These are phyloP conservation scores for Calonectria fujianensis DNA, from an alignment of 2,329 filamentous ascomycete genomes.

Conservation along the genomic window DNA sequence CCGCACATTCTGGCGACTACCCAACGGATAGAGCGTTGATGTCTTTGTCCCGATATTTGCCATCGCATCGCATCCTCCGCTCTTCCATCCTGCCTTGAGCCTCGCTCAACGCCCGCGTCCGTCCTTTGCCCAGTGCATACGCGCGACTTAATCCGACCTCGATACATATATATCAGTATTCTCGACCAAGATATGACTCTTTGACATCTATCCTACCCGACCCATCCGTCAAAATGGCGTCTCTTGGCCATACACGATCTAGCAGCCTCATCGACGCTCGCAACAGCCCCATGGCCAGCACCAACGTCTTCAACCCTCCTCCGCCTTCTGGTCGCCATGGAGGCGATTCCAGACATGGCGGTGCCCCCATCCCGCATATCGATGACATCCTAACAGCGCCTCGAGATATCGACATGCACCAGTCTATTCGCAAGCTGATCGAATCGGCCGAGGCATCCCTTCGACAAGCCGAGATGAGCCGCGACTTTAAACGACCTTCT, in stretches of 20 bases:
- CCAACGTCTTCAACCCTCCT: conserved; percentile 57
- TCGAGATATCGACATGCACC: conserved; percentile 68
- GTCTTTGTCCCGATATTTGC: conserved; percentile 38
- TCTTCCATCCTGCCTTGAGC: conserved; percentile 20
- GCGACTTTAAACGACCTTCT: conserved; percentile 81
- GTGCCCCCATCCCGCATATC: conserved; percentile 69
- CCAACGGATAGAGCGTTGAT: conserved; percentile 44
- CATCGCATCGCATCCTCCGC: conserved; percentile 37
- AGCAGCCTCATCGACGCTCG: conserved; percentile 53
- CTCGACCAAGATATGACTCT: conserved; percentile 40
- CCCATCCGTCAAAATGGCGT: conserved; percentile 50
- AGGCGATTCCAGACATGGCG: conserved; percentile 51
- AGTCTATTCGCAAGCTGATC: conserved; percentile 73
- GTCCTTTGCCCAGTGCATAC: conserved; percentile 19
- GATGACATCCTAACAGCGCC: conserved; percentile 70
- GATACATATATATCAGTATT: conserved; percentile 19
- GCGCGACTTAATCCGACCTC: conserved; percentile 27
- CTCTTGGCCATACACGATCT: conserved; percentile 53
- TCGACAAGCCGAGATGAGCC: conserved; percentile 76
- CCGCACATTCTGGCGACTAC: conserved; percentile 39
- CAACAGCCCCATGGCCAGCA: conserved; percentile 57
- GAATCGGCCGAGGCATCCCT: conserved; percentile 72
- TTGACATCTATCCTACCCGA: conserved; percentile 35
- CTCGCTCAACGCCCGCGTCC: conserved; percentile 14
- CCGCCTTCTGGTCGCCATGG: conserved; percentile 56